Conservation (phyloP, 1,139 yeast genomes). For the Yamadazyma atmosphaerica region DNA sequence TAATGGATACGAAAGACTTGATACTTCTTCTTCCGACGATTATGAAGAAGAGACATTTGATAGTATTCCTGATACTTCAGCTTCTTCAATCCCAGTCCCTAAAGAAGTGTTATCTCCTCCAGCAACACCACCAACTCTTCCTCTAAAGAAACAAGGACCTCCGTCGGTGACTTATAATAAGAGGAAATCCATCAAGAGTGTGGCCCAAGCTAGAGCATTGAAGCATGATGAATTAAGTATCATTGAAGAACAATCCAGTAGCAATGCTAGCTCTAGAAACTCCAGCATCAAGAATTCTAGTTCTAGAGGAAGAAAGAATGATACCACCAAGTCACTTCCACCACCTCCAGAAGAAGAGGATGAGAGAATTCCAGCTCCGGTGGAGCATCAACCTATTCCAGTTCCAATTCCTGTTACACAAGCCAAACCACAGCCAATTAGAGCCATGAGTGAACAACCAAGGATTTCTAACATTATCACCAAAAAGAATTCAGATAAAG, state of each 20-base stretch:
- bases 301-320: conserved; percentile 8
- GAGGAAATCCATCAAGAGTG: conserved; percentile 20
- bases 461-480: no score
- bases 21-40: conserved; percentile 26
- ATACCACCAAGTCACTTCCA: conserved; percentile 12
- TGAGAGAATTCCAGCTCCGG: neutral
- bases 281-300: conserved; percentile 30
- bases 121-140: conserved; percentile 20
- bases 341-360: conserved; percentile 10
- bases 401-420: conserved; percentile 4
- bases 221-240: conserved; percentile 41
- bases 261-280: conserved; percentile 28
- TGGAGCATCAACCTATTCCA: neutral
- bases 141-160: conserved; percentile 17
- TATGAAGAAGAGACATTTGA: conserved; percentile 5
- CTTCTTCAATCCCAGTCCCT: neutral
- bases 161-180: conserved; percentile 24
- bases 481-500: conserved; percentile 7
- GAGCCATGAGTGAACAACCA: no score
- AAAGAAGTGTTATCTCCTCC: conserved; percentile 9
- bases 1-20: conserved; percentile 36
- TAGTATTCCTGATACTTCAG: conserved; percentile 1
- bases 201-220: conserved; percentile 17
- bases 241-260: conserved; percentile 41
- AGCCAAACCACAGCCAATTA: neutral